A percentile compares a stretch with the other conserved stretches of the same genome.
Evolutionary conservation across 1,139 yeast genomes (phyloP).

Genomic region (Geotrichum histeridarum): DNA sequence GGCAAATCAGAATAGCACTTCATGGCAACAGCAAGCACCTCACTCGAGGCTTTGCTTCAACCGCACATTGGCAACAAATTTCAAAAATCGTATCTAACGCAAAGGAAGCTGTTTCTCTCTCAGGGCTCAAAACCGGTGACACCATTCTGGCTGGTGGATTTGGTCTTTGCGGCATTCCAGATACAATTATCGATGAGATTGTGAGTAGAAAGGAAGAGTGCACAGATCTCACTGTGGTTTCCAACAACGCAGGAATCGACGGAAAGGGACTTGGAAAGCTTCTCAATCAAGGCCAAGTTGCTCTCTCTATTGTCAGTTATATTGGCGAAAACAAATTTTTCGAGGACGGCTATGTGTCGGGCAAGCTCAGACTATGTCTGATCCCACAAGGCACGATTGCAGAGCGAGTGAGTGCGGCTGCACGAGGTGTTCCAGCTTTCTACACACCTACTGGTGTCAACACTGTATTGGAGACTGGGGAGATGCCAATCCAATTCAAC

Average conservation of each 20-base stretch:
- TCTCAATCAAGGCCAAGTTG: conserved; percentile 43
- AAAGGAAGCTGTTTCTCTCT: conserved; percentile 14
- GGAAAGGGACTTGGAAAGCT: conserved; percentile 45
- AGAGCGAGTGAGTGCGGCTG: conserved; percentile 47
- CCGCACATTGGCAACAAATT: background rate
- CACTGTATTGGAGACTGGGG: conserved; percentile 48
- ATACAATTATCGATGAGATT: conserved; percentile 43
- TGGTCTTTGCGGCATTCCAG: conserved; percentile 48
- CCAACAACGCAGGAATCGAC: conserved; percentile 52
- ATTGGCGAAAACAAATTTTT: conserved; percentile 46
- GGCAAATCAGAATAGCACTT: too few relatives aligned
- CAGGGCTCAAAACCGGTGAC: conserved; percentile 19
- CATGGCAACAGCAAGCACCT: too few relatives aligned
- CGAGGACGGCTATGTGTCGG: conserved; percentile 42
- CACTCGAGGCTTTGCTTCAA: background rate
- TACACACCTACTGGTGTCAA: conserved; percentile 49
- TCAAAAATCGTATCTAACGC: conserved; percentile 13
- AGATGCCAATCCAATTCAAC: conserved; percentile 43
- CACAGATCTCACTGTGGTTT: conserved; percentile 43
- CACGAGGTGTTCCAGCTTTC: conserved; percentile 48
- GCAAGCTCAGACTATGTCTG: conserved; percentile 44
- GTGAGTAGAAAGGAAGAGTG: conserved; percentile 34
- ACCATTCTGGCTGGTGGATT: conserved; percentile 48
- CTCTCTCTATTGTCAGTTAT: conserved; percentile 45
- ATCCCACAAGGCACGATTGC: conserved; percentile 53